Evolutionary conservation across 2,329 filamentous ascomycete species (phyloP).

Genomic region (Clarireedia monteithiana): DNA sequence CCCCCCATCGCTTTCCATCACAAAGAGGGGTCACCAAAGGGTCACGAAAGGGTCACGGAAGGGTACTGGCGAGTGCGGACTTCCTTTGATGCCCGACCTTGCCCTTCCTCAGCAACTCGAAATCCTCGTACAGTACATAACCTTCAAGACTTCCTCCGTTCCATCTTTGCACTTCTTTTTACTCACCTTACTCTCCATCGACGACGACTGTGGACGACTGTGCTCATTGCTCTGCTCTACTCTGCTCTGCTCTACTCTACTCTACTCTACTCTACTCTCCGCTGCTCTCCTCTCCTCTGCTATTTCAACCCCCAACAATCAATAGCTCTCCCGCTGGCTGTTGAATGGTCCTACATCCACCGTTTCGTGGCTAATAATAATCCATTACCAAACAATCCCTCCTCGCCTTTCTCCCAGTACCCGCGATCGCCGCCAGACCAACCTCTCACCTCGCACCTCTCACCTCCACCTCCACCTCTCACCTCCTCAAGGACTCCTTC

Average conservation of each 20-base stretch:
- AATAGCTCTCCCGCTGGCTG: too few relatives aligned
- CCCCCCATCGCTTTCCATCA: conserved; percentile 3
- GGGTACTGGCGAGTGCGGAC: too few relatives aligned
- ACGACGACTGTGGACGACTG: too few relatives aligned
- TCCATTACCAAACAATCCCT: conserved; percentile 8
- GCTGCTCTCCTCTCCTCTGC: too few relatives aligned
- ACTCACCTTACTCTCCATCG: too few relatives aligned
- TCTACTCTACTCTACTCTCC: too few relatives aligned
- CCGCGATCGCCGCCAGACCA: conserved; percentile 1
- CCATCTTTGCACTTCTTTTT: too few relatives aligned
- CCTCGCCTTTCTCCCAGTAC: conserved; percentile 9
- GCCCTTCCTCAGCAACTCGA: too few relatives aligned
- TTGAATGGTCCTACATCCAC: background rate
- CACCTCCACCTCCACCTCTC: background rate
- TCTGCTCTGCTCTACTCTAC: too few relatives aligned
- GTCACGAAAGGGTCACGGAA: too few relatives aligned
- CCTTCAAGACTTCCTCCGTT: background rate
- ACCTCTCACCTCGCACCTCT: background rate
- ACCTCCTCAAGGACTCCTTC: conserved; percentile 8
- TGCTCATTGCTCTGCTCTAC: background rate
- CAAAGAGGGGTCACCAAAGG: background rate
- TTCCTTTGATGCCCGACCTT: too few relatives aligned
- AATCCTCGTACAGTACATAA: background rate
- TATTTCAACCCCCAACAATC: too few relatives aligned
- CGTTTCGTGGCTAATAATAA: conserved; percentile 1